phyloP scores from a whole-genome alignment of 768 basidiomycete species.

The Chalciporus pseudorubinellus region DNA sequence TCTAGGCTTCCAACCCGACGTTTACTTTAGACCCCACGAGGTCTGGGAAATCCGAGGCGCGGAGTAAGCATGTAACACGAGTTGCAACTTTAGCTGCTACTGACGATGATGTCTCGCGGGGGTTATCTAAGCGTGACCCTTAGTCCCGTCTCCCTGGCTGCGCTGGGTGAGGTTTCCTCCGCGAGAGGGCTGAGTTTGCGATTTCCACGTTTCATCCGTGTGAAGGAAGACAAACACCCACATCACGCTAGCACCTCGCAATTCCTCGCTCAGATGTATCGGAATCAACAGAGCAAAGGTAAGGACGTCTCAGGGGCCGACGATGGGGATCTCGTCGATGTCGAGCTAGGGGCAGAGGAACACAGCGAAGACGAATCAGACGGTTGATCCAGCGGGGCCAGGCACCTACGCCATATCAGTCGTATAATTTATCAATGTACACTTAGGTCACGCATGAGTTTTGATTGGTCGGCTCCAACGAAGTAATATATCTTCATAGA shows the following conservation, averaged over 20 bases:
- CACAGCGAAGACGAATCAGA: constrained; percentile 33
- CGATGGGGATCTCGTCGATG: constrained; percentile 61
- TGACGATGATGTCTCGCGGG: constrained; percentile 5
- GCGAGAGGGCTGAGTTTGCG: constrained; percentile 74
- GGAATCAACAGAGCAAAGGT: constrained; percentile 50
- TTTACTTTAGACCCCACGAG: constrained; percentile 69
- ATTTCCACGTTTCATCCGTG: constrained; percentile 81
- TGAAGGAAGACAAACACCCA: constrained; percentile 69
- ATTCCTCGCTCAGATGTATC: constrained; percentile 69
- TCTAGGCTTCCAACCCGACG: constrained; percentile 58
- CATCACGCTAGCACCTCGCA: constrained; percentile 71
- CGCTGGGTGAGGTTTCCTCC: constrained; percentile 56
- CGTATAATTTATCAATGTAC: neutral
- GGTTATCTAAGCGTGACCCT: constrained; percentile 67
- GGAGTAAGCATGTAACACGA: constrained; percentile 43
- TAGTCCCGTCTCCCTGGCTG: constrained; percentile 84
- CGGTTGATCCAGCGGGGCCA: no score
- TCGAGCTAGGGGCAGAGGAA: constrained; percentile 35
- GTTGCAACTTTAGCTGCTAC: constrained; percentile 3
- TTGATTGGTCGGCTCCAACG: neutral
- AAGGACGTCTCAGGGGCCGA: constrained; percentile 41
- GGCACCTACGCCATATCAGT: no score
- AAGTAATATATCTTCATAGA: neutral
- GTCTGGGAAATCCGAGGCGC: constrained; percentile 91
- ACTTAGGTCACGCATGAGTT: neutral